Evolutionary conservation across 1,284 basidiomycete species (phyloP), one percentile per base, ranked within the genome.

Genomic region (Ustilago sp.): DNA sequence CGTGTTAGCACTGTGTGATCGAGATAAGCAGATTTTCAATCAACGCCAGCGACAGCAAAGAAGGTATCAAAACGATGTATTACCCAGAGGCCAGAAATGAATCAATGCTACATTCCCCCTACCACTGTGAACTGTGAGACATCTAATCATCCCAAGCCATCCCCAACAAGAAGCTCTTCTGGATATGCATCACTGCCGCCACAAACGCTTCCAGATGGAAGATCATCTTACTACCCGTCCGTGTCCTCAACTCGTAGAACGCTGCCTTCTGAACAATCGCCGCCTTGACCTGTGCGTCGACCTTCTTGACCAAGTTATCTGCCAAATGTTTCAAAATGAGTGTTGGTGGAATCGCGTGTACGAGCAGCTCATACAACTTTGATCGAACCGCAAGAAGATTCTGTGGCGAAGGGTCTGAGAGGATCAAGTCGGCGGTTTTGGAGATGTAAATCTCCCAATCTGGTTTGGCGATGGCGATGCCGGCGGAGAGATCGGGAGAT

Each of bases 381-480:
- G 90, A 90, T 62, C 97, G 90, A 11, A 98, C 93, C 83, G 94
- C 93, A 89, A 98, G 93, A 57, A 99, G 91, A 63, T 92, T 91
- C 68, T 92, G 91, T 13, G 97, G 94, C n/a, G 92, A 91, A 87
- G 98, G 97, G 82, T 98, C 94, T 77, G 91, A 89, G n/a, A 98
- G 88, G 79, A 99, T 96, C 82, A 93, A 87, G 85, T 96, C 94
- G n/a, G 93, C 95, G 13, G 98, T 92, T 86, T 95, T 94, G 78
- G 92, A 89, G 80, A 94, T 95, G 85, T 98, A 99, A n/a, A 92
- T 93, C 87, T 99, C 96, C 97, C 97, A 99, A 84, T 99, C 97
- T 13, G 97, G 95, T 87, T 97, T 94, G 15, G 95, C 87, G 13
- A 88, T 94, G 57, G 94, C 93, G 45, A 87, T 28, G 91, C 48